Base-by-base conservation (phyloP, 2,329 filamentous ascomycete genomes). In the Escovopsis sp. region DNA sequence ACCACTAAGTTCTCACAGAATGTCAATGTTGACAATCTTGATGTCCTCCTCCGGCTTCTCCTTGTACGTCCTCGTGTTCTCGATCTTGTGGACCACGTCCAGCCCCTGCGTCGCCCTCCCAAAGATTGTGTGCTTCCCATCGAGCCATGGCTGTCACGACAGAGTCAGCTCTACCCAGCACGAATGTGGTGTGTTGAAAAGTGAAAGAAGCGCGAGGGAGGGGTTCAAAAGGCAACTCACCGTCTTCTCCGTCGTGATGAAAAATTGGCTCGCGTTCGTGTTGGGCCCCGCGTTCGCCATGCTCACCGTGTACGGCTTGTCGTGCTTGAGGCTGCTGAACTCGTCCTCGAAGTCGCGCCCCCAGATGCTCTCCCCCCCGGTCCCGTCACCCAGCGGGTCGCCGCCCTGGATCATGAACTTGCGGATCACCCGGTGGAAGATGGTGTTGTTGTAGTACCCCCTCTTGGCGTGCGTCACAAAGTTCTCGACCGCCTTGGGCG, bases 321-420 rank as follows among this genome's bases (percentile, higher is more conserved):
- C 91, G 56, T 98, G 91, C 59, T 82, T 85, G 47, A 98, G 64
- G 15, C 77, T 82, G 52, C 84, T 87, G 53, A 98, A 94, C 60
- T 98, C 91, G 57, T 98, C 91, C 54, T 82, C 84, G 58, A 98
- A 98, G 47, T 87, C 85, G 60, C 89, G 88, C 41, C 85, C 85
- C 91, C 91, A 98, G 49, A 94, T 80, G 55, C 84, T 93, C 47
- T 80, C 70, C 1, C 93, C 93, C 15, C 91, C 91, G 38, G 85
- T 77, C 2, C 93, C 91, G 1, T 88, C 94, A 2, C 89, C 89
- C 0, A 87, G 82, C 0, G 93, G 91, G 56, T 98, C 93, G 37
- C 91, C 91, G 40, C 89, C 87, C 61, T 98, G 91, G 36, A 98
- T 94, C 93, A 98, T 98, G 66, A 98, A 98, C 57, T 95, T 95